Percentiles rank a stretch among this genome's conserved stretches.
Conservation (phyloP, 164 flowering plant species). For the Sedum album region DNA sequence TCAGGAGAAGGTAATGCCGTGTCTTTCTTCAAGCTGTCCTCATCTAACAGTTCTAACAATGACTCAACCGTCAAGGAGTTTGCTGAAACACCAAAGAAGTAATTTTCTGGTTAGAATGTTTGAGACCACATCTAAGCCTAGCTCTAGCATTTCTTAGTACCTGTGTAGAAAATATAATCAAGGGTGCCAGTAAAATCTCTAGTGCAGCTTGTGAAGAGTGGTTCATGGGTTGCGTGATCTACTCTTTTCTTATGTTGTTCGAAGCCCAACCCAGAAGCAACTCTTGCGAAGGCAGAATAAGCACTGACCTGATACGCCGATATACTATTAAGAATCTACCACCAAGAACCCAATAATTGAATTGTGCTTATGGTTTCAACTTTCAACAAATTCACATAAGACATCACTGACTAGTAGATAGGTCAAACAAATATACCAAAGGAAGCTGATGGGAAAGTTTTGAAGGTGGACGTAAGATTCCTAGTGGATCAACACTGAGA, state of each 20-base stretch:
- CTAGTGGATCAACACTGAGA: slow-evolving; percentile 69
- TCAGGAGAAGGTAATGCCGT: slow-evolving; percentile 99
- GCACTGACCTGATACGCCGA: slow-evolving; percentile 74
- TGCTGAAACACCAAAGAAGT: slow-evolving; percentile 43
- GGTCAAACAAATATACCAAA: slow-evolving; percentile 41
- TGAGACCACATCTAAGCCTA: neutral
- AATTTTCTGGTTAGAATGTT: neutral
- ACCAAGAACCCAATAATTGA: slow-evolving; percentile 6
- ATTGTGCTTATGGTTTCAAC: neutral
- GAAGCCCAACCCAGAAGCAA: slow-evolving; percentile 53
- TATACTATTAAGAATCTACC: slow-evolving; percentile 1
- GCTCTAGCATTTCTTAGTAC: slow-evolving; percentile 26
- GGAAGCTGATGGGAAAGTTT: slow-evolving; percentile 88
- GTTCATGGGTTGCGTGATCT: slow-evolving; percentile 87
- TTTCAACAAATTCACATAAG: too few relatives aligned
- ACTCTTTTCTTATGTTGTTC: slow-evolving; percentile 81
- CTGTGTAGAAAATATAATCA: slow-evolving; percentile 98
- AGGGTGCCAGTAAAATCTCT: slow-evolving; percentile 92
- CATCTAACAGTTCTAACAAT: slow-evolving; percentile 90
- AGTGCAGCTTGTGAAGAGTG: slow-evolving; percentile 87
- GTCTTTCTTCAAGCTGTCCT: slow-evolving; percentile 86
- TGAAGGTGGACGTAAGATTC: slow-evolving; percentile 68
- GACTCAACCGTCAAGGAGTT: slow-evolving; percentile 87
- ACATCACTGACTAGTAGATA: neutral
- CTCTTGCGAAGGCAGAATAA: slow-evolving; percentile 87